phyloP scores from a whole-genome alignment of 2,329 filamentous ascomycete genomes.

The Fusarium duplospermum region DNA sequence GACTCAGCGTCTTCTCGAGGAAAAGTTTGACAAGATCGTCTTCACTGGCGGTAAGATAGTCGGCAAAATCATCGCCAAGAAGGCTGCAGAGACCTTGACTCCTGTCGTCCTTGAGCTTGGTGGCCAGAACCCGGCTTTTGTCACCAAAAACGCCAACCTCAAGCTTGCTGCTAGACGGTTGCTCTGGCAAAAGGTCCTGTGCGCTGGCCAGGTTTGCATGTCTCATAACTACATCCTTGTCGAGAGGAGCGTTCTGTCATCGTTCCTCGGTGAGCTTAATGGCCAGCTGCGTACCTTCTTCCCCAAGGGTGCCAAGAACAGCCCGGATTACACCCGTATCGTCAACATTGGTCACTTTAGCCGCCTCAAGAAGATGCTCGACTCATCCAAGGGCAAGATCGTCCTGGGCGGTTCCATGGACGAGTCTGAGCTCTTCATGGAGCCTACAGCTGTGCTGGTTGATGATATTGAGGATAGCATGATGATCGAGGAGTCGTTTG shows the following conservation, averaged over 20 bases:
- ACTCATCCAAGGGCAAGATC: constrained; percentile 84
- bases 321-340: constrained; percentile 82
- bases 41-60: constrained; percentile 87
- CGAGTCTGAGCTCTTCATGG: constrained; percentile 83
- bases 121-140: constrained; percentile 89
- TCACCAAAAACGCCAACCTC: constrained; percentile 85
- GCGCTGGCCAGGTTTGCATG: constrained; percentile 91
- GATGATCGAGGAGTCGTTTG: constrained; percentile 88
- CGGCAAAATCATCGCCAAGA: constrained; percentile 88
- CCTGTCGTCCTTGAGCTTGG: constrained; percentile 92
- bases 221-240: constrained; percentile 93
- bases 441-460: constrained; percentile 91
- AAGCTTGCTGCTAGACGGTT: constrained; percentile 84
- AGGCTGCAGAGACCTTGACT: constrained; percentile 88
- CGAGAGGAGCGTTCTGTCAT: constrained; percentile 77
- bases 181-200: constrained; percentile 88
- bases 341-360: constrained; percentile 83
- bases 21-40: constrained; percentile 98
- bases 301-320: constrained; percentile 82
- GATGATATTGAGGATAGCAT: constrained; percentile 78
- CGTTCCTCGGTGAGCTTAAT: constrained; percentile 81
- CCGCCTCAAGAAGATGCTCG: constrained; percentile 91
- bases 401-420: constrained; percentile 88
- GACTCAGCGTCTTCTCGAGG: constrained; percentile 82
- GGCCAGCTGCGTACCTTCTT: constrained; percentile 80